A percentile compares a stretch with the other conserved stretches of the same genome.
Conservation (phyloP, 2,329 filamentous ascomycete genomes). For the Davidsoniella eucalypti region DNA sequence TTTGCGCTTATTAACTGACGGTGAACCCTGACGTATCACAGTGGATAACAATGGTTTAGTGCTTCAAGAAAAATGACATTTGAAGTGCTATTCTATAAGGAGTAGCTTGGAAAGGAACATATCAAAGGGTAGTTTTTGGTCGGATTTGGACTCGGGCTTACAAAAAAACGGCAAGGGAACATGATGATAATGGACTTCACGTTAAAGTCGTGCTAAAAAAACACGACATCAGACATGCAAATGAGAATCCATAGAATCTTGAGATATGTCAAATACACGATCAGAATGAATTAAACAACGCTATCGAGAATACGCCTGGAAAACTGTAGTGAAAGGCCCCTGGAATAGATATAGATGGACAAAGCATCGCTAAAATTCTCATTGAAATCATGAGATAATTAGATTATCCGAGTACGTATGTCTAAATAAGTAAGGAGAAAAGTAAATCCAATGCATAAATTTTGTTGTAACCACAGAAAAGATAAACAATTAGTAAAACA, state of each 20-base stretch:
- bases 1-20: not conserved
- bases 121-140: not conserved
- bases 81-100: not conserved
- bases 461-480: no score
- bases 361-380: no score
- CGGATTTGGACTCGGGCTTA: not conserved
- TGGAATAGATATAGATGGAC: no score
- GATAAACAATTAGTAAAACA: no score
- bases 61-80: not conserved
- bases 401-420: no score
- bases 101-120: not conserved
- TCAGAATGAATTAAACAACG: no score
- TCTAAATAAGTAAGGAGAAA: no score
- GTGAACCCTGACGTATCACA: not conserved
- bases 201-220: not conserved
- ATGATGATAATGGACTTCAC: constrained; percentile 5
- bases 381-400: no score
- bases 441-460: no score
- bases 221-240: not conserved
- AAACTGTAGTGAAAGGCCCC: no score
- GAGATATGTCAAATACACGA: no score
- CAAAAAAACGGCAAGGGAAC: constrained; percentile 3
- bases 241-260: not conserved
- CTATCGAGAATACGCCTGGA: no score
- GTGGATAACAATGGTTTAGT: not conserved